Evolutionary conservation across 352 stramenopile species (phyloP).

Genomic region (Saprolegnia diclina): DNA sequence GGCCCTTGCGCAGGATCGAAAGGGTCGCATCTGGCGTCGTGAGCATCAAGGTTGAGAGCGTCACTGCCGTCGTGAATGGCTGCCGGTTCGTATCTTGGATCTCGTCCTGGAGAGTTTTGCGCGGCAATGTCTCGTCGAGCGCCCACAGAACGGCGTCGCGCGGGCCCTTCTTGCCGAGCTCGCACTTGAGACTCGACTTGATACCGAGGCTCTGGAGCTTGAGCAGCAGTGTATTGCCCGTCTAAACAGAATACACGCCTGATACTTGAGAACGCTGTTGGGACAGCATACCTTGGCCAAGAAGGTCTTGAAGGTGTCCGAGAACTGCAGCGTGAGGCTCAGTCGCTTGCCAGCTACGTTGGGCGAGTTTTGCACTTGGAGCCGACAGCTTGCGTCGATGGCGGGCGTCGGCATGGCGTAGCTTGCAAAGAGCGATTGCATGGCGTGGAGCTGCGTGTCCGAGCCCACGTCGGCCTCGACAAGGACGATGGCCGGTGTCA

Average conservation of each 20-base stretch:
- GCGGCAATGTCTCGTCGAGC: not conserved
- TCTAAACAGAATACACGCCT: not conserved
- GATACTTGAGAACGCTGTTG: not conserved
- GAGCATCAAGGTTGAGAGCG: not conserved
- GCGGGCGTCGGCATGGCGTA: not conserved
- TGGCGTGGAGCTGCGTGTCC: not conserved
- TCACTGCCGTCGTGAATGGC: not conserved
- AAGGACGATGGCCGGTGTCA: not conserved
- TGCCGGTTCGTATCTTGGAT: constrained; percentile 7
- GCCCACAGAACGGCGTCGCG: constrained; percentile 3
- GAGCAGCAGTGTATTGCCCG: not conserved
- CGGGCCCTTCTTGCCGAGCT: not conserved
- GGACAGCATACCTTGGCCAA: not conserved
- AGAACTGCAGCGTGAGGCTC: constrained; percentile 8
- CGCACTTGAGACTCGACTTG: not conserved
- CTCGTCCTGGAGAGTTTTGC: not conserved
- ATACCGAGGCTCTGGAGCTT: constrained; percentile 15
- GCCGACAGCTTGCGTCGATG: not conserved
- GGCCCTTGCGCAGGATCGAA: not conserved
- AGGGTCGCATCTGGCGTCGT: not conserved
- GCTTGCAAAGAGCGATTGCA: not conserved
- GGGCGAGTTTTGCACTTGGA: constrained; percentile 5
- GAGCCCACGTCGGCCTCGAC: not conserved
- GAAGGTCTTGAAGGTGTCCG: not conserved
- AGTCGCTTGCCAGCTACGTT: not conserved